Evolutionary conservation across 768 basidiomycete species (phyloP).

Genomic region (Gymnopilus junonius): DNA sequence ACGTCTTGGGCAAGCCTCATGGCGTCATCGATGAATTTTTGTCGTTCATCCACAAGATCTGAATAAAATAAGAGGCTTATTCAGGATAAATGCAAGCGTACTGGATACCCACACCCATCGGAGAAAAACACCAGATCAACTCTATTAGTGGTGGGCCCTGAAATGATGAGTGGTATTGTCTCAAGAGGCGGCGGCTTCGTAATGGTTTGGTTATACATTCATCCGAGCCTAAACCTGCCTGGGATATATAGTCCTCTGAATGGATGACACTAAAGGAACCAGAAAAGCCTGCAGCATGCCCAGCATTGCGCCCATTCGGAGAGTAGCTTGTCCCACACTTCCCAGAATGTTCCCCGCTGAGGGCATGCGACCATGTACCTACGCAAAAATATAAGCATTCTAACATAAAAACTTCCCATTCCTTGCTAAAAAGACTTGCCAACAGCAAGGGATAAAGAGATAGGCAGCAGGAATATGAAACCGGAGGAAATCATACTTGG

Average conservation of each 20-base stretch:
- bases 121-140: slow-evolving; percentile 79
- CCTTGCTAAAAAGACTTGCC: neutral
- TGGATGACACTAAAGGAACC: neutral
- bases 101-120: slow-evolving; percentile 66
- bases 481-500: neutral
- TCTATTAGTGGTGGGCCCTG: slow-evolving; percentile 67
- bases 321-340: neutral
- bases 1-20: slow-evolving; percentile 68
- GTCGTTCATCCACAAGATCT: slow-evolving; percentile 45
- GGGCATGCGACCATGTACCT: neutral
- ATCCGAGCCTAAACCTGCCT: neutral
- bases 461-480: neutral
- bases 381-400: neutral
- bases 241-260: neutral
- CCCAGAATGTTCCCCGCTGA: neutral
- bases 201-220: neutral
- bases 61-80: neutral
- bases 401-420: too few species aligned
- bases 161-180: slow-evolving; percentile 58
- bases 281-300: too few species aligned
- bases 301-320: neutral
- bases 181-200: slow-evolving; percentile 48
- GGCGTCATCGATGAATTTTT: slow-evolving; percentile 71
- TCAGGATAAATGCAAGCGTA: neutral
- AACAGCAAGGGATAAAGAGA: neutral